Evolutionary conservation across 177 flowering plant species (phyloP).

Genomic region (Vitis hybrid): DNA sequence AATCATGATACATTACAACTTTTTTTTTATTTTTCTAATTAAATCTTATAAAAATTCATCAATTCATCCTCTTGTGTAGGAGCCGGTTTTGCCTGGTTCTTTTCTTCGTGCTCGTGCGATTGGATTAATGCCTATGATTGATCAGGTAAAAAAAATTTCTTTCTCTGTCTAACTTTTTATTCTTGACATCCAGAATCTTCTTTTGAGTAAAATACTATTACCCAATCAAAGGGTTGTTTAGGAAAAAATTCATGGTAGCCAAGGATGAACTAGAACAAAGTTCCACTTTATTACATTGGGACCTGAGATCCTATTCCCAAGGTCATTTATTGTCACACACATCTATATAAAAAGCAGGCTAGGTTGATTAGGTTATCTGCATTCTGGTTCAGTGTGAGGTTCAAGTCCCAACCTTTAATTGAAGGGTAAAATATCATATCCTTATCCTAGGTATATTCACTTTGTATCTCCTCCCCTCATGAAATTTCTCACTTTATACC

Average conservation of each 20-base stretch:
- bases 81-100: slow-evolving; percentile 76
- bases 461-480: no score
- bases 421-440: no score
- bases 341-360: background rate
- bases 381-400: no score
- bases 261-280: background rate
- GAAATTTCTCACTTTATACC: no score
- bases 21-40: background rate
- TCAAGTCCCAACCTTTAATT: no score
- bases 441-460: no score
- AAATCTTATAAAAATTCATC: background rate
- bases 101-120: slow-evolving; percentile 93
- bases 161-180: background rate
- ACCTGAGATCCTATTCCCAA: background rate
- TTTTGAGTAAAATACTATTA: no score
- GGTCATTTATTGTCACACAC: background rate
- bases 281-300: background rate
- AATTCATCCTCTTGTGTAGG: slow-evolving; percentile 38
- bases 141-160: slow-evolving; percentile 51
- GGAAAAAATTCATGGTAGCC: background rate
- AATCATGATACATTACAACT: background rate
- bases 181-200: background rate
- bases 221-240: background rate
- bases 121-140: slow-evolving; percentile 96
- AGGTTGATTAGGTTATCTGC: no score